These are phyloP conservation scores for Dactylellina parvicollis DNA, from an alignment of 2,329 filamentous ascomycete species.

Conservation along the genomic window DNA sequence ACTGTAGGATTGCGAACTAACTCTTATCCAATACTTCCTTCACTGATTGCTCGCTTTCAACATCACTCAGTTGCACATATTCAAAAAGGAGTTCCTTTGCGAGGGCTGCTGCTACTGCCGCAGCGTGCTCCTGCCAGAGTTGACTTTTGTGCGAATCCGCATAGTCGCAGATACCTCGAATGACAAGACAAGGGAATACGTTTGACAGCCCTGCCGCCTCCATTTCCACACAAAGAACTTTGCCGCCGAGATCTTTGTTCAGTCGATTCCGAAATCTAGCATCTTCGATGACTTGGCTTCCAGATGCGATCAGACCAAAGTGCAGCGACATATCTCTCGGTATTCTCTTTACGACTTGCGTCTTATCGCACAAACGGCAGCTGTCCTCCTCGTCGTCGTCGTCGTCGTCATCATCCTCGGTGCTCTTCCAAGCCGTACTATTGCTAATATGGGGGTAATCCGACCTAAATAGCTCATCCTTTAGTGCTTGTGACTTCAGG, in stretches of 20 bases:
- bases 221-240: constrained; percentile 6
- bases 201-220: neutral
- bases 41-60: too few relatives aligned
- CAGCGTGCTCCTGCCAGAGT: constrained; percentile 52
- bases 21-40: too few relatives aligned
- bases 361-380: neutral
- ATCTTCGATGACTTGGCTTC: constrained; percentile 24
- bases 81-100: constrained; percentile 3
- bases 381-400: neutral
- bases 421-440: neutral
- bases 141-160: constrained; percentile 55
- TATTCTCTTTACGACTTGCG: neutral
- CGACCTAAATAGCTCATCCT: neutral
- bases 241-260: neutral
- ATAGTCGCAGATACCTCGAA: constrained; percentile 56
- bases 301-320: constrained; percentile 7
- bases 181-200: constrained; percentile 17
- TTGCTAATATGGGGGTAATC: neutral
- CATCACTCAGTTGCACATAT: too few relatives aligned
- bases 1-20: too few relatives aligned
- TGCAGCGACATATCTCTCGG: neutral
- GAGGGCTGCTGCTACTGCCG: constrained; percentile 2
- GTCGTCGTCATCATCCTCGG: neutral
- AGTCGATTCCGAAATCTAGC: neutral
- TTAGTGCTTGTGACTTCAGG: neutral